Percentiles rank a stretch among this genome's conserved stretches.
phyloP scores from a whole-genome alignment of 768 basidiomycete species.

The Naganishia antarctica region DNA sequence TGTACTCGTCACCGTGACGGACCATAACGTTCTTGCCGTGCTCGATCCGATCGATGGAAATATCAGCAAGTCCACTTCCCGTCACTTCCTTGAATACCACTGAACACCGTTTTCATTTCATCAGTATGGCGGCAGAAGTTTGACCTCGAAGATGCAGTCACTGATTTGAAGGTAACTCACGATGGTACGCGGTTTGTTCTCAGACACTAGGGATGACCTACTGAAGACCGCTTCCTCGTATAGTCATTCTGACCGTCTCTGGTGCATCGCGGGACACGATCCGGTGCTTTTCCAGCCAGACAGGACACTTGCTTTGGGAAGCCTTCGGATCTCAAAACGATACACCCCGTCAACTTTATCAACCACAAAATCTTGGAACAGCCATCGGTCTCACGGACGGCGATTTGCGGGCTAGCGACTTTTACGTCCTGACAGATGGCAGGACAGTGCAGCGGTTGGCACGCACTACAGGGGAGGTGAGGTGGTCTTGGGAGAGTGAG shows the following conservation, averaged over 20 bases:
- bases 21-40: slow-evolving; percentile 71
- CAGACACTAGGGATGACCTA: background rate
- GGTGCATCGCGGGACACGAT: slow-evolving; percentile 67
- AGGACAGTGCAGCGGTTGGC: slow-evolving; percentile 58
- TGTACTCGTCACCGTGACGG: slow-evolving; percentile 34
- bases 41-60: slow-evolving; percentile 64
- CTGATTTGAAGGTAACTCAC: slow-evolving; percentile 59
- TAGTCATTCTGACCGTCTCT: slow-evolving; percentile 69
- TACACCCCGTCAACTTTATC: slow-evolving; percentile 52
- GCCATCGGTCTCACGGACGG: slow-evolving; percentile 51
- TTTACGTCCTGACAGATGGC: slow-evolving; percentile 39
- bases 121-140: slow-evolving; percentile 77
- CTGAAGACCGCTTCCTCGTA: slow-evolving; percentile 5
- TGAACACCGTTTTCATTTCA: background rate
- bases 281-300: slow-evolving; percentile 62
- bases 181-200: slow-evolving; percentile 55
- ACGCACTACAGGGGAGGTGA: slow-evolving; percentile 55
- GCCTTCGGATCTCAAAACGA: slow-evolving; percentile 56
- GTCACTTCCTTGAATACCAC: slow-evolving; percentile 33
- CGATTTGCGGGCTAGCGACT: slow-evolving; percentile 36
- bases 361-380: slow-evolving; percentile 60
- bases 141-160: slow-evolving; percentile 64
- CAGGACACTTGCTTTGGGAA: slow-evolving; percentile 66
- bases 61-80: slow-evolving; percentile 56
- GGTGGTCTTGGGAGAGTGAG: slow-evolving; percentile 59